Evolutionary conservation across 2,329 filamentous ascomycete genomes (phyloP).

Genomic region (Colletotrichum coccodes): DNA sequence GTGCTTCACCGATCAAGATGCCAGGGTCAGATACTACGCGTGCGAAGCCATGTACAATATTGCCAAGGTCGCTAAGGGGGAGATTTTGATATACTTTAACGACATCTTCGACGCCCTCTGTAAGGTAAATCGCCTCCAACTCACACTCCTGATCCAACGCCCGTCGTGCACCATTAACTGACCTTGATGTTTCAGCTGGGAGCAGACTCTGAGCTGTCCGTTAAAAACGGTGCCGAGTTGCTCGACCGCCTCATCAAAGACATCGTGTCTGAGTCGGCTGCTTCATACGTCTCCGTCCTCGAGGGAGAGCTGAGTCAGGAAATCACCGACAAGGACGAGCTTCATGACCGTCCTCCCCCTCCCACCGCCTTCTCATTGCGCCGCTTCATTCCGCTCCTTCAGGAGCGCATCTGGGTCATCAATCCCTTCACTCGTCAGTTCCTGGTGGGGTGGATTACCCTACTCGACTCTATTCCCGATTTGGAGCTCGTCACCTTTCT

Average conservation of each 20-base stretch:
- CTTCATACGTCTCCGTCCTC: constrained; percentile 92
- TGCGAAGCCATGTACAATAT: constrained; percentile 99
- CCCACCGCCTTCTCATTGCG: constrained; percentile 92
- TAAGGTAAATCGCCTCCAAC: constrained; percentile 70
- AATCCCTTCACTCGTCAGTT: constrained; percentile 97
- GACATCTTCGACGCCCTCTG: constrained; percentile 97
- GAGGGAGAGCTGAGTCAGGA: constrained; percentile 63
- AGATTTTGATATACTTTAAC: constrained; percentile 97
- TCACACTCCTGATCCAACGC: neutral
- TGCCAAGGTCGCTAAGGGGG: constrained; percentile 97
- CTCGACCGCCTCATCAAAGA: constrained; percentile 95
- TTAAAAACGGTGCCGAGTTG: constrained; percentile 97
- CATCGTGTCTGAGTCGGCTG: constrained; percentile 93
- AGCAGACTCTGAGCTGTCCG: constrained; percentile 94
- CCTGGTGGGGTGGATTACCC: constrained; percentile 92
- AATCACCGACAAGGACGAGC: constrained; percentile 53
- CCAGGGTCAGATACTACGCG: constrained; percentile 95
- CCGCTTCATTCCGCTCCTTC: constrained; percentile 90
- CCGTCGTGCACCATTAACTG: neutral
- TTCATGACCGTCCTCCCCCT: constrained; percentile 52
- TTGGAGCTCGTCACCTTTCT: constrained; percentile 93
- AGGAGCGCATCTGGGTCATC: constrained; percentile 92
- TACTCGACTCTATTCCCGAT: constrained; percentile 96
- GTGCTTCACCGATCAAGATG: constrained; percentile 98
- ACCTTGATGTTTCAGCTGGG: constrained; percentile 71